Percentiles rank a stretch among this genome's conserved stretches.
Conservation (phyloP, 139 green algal genomes). For the Marvania coccoides region DNA sequence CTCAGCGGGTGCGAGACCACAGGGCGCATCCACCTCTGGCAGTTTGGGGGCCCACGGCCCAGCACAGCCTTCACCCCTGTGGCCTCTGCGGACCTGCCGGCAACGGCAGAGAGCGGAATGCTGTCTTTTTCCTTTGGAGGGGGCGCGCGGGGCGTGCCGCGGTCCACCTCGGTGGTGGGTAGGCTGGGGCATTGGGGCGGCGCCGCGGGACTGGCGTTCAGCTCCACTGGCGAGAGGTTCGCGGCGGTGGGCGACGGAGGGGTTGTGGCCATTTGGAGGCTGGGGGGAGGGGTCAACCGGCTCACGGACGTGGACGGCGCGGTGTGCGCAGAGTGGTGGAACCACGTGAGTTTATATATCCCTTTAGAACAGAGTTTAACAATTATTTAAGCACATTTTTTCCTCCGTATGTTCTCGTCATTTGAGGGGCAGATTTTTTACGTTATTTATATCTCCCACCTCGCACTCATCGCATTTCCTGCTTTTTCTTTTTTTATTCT, state of each 20-base stretch:
- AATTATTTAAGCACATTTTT: no score
- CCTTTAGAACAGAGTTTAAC: neutral
- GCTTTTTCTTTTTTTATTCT: neutral
- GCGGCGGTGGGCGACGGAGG: slow-evolving; percentile 62
- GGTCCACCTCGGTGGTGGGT: neutral
- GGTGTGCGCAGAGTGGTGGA: slow-evolving; percentile 66
- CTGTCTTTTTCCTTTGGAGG: slow-evolving; percentile 9
- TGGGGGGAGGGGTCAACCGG: slow-evolving; percentile 31
- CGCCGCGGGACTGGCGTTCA: slow-evolving; percentile 39
- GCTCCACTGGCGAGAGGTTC: slow-evolving; percentile 57
- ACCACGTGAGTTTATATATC: slow-evolving; percentile 46
- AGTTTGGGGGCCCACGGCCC: slow-evolving; percentile 33
- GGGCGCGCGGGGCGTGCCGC: neutral
- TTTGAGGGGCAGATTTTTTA: no score
- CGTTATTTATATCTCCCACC: no score
- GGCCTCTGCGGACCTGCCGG: neutral
- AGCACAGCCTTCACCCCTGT: slow-evolving; percentile 40
- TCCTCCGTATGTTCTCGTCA: no score
- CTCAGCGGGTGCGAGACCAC: slow-evolving; percentile 23
- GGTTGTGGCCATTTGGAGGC: slow-evolving; percentile 63
- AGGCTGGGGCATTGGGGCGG: slow-evolving; percentile 19
- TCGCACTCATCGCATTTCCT: no score
- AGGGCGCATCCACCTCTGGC: slow-evolving; percentile 57
- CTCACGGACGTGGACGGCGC: slow-evolving; percentile 35
- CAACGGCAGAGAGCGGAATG: neutral